Conservation (phyloP, 371 early-diverging fungal genomes). For the Mucor sp. region DNA sequence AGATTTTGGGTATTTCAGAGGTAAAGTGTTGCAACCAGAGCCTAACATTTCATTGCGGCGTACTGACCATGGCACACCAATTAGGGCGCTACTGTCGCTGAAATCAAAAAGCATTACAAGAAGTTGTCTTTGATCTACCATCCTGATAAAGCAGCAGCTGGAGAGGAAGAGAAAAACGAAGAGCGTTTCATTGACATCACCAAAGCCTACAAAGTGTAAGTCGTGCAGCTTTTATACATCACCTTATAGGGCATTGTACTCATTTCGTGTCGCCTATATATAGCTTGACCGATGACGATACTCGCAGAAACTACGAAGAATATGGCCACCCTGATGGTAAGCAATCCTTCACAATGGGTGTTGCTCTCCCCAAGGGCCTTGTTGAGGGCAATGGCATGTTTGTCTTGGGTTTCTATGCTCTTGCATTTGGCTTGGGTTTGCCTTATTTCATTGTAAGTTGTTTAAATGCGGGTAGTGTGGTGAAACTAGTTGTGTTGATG, state of each 20-base stretch:
- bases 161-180: slow-evolving; percentile 64
- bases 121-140: slow-evolving; percentile 78
- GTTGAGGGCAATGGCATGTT: slow-evolving; percentile 83
- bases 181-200: slow-evolving; percentile 76
- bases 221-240: not conserved
- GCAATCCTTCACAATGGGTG: slow-evolving; percentile 88
- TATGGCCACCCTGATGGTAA: slow-evolving; percentile 97
- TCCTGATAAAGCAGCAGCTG: slow-evolving; percentile 81
- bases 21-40: slow-evolving; percentile 35
- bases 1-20: slow-evolving; percentile 81
- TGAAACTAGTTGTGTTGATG: not conserved
- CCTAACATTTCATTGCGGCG: not conserved
- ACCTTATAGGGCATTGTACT: not conserved
- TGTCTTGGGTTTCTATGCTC: slow-evolving; percentile 81
- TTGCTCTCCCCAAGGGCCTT: slow-evolving; percentile 91
- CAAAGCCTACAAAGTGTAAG: slow-evolving; percentile 87
- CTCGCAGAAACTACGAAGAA: slow-evolving; percentile 89
- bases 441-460: slow-evolving; percentile 78
- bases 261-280: not conserved
- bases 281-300: slow-evolving; percentile 90
- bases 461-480: not conserved
- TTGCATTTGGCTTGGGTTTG: slow-evolving; percentile 86
- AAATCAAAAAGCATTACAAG: slow-evolving; percentile 77
- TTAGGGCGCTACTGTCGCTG: slow-evolving; percentile 54
- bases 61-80: not conserved